Conservation (phyloP, 208 protist species). For the Porcisia deanei region DNA sequence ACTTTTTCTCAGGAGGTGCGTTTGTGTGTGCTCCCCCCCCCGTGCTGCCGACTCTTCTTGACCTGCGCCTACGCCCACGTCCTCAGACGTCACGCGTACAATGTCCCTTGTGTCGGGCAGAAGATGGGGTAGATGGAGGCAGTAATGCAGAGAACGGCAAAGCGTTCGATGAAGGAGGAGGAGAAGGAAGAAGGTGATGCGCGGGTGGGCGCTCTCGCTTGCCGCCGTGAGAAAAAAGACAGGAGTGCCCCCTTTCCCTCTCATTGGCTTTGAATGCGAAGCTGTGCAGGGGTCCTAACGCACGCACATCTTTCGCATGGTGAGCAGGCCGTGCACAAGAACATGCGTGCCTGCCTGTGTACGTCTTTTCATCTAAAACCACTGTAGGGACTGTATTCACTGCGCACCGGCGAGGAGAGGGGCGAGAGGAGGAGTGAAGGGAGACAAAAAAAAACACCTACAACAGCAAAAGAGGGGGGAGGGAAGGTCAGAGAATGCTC, state of each 20-base stretch:
- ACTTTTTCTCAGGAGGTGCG: not conserved
- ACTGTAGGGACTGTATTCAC: not conserved
- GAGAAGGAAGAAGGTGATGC: not conserved
- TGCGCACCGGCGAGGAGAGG: not conserved
- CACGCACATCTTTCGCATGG: not conserved
- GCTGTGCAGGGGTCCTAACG: not conserved
- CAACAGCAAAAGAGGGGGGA: not conserved
- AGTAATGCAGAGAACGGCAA: not conserved
- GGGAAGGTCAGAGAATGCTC: too few relatives aligned
- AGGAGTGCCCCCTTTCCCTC: not conserved
- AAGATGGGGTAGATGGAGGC: too few relatives aligned
- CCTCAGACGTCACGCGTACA: not conserved
- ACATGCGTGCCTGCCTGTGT: not conserved
- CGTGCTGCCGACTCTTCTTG: not conserved
- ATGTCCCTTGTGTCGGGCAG: not conserved
- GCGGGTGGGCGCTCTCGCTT: not conserved
- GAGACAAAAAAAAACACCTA: not conserved
- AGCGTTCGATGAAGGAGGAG: not conserved
- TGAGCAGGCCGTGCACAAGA: not conserved
- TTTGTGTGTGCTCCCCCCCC: not conserved
- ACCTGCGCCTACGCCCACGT: not conserved
- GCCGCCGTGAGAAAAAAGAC: too few relatives aligned
- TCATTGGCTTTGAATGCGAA: not conserved
- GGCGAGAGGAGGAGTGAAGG: too few relatives aligned
- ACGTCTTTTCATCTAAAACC: not conserved